Evolutionary conservation across 768 basidiomycete genomes (phyloP).

Genomic region (Tylopilus intermedius): DNA sequence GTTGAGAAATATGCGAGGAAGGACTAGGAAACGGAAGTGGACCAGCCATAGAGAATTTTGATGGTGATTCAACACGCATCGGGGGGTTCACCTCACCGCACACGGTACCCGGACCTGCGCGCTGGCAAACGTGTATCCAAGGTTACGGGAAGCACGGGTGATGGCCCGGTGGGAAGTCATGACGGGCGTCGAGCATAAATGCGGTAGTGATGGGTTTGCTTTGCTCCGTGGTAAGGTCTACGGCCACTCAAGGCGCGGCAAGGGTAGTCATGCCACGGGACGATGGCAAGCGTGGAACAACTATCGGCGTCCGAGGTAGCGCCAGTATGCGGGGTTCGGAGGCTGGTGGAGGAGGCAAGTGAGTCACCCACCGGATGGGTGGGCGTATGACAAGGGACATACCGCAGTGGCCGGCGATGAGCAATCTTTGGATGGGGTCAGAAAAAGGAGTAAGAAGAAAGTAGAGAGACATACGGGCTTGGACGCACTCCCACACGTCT

Average conservation of each 20-base stretch:
- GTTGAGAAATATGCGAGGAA: constrained; percentile 8
- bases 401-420: constrained; percentile 49
- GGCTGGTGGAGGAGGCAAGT: constrained; percentile 28
- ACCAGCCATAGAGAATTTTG: constrained; percentile 16
- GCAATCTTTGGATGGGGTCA: constrained; percentile 41
- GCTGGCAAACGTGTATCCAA: constrained; percentile 5
- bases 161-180: constrained; percentile 3
- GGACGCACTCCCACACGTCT: constrained; percentile 72
- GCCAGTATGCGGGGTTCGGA: constrained; percentile 41
- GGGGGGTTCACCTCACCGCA: constrained; percentile 1
- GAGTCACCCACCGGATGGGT: neutral
- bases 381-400: constrained; percentile 10
- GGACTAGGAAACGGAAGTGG: constrained; percentile 7
- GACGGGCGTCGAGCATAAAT: constrained; percentile 4
- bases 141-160: neutral
- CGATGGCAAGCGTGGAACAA: neutral
- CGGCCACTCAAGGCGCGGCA: constrained; percentile 1
- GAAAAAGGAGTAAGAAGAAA: neutral
- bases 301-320: constrained; percentile 44
- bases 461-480: constrained; percentile 44
- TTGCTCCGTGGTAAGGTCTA: neutral
- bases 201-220: constrained; percentile 1
- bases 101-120: constrained; percentile 5
- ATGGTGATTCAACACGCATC: constrained; percentile 11
- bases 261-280: constrained; percentile 7